Base-by-base conservation (phyloP, 176 grass and related monocot genomes). In the Musa acuminata region DNA sequence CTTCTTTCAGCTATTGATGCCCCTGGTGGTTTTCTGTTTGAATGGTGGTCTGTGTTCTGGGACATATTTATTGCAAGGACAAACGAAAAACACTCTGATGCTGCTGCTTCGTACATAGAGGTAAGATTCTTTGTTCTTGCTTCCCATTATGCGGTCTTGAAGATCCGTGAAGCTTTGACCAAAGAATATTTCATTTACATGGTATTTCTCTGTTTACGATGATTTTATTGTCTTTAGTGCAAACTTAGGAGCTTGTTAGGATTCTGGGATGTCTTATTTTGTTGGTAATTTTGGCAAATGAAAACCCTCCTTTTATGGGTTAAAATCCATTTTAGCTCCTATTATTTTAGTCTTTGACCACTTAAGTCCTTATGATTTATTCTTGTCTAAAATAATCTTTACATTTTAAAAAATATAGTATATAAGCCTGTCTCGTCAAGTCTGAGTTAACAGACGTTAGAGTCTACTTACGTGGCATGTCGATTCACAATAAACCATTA, bases 21-120 rank as follows among this genome's bases (percentile, higher is more conserved):
- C 69, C 96, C 96, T 29, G 96, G 96, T 68, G 96, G 96, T 51
- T 99, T 99, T 88, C 91, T 99, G 24, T 99, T 99, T 8, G 96
- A 99, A 81, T 99, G 96, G 96, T 99, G 96, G 96, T 99, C 96
- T 0, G 96, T 99, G 22, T 99, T 99, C 75, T 99, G 96, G 96
- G 96, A 99, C 86, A 99, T 99, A 86, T 99, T 99, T 77, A 99
- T 95, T 76, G 96, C 96, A 83, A 86, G 96, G 82, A 99, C 96
- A 79, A 99, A 99, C 10, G 96, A 99, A 73, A 99, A 99, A 57
- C 96, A 99, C 77, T 99, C 96, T 22, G 96, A 95, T 82, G 88
- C 87, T 70, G 96, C 96, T 13, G 91, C 96, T 0, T 99, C 96
- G 29, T 99, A 99, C 87, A 99, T 99, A 60, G 91, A 99, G 83